A percentile compares a stretch with the other conserved stretches of the same genome.
phyloP scores from a whole-genome alignment of 805 yeast species.

The Metschnikowia dekortorum region DNA sequence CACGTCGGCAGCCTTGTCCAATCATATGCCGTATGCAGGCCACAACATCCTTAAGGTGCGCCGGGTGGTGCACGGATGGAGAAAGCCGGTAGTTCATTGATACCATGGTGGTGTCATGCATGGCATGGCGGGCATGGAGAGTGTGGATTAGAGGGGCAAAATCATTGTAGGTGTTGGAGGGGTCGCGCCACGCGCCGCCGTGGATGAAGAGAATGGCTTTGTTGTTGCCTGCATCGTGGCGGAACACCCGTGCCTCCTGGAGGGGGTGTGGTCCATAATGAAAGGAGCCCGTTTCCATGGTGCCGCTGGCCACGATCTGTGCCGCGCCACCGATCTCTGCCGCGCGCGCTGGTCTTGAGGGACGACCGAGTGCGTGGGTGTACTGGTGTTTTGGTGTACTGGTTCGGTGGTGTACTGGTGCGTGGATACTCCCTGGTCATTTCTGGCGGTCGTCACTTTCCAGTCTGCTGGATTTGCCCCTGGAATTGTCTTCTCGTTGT shows the following conservation, averaged over 20 bases:
- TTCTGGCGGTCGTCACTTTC: no score
- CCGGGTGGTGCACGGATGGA: slow-evolving; percentile 59
- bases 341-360: no score
- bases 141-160: slow-evolving; percentile 32
- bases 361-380: no score
- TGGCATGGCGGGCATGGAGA: not conserved
- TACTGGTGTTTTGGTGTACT: no score
- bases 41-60: slow-evolving; percentile 53
- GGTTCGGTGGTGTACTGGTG: no score
- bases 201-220: slow-evolving; percentile 56
- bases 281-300: not conserved
- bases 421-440: no score
- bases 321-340: no score
- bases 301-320: no score
- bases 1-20: slow-evolving; percentile 15
- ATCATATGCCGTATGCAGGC: slow-evolving; percentile 35
- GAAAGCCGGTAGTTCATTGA: slow-evolving; percentile 61
- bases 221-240: slow-evolving; percentile 10
- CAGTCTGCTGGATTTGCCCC: no score
- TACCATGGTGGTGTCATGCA: slow-evolving; percentile 19
- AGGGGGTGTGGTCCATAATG: slow-evolving; percentile 32
- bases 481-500: no score
- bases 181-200: slow-evolving; percentile 90
- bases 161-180: slow-evolving; percentile 55
- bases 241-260: slow-evolving; percentile 28